Percentiles rank a stretch among this genome's conserved stretches.
Conservation (phyloP, 2,329 filamentous ascomycete genomes). For the Alternaria infectoria region DNA sequence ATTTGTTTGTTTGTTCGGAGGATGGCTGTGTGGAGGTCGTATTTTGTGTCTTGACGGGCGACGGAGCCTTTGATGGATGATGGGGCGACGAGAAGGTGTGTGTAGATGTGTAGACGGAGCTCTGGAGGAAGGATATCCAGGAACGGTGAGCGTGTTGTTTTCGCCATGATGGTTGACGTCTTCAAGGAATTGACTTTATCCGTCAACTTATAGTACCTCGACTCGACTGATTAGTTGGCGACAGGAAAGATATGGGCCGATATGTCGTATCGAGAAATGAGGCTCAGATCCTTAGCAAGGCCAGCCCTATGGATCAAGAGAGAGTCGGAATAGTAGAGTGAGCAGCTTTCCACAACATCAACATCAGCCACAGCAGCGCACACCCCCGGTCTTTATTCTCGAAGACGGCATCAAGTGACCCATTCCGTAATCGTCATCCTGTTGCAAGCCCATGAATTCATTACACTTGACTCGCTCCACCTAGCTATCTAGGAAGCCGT, state of each 20-base stretch:
- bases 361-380: slow-evolving; percentile 3
- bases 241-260: background rate
- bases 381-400: slow-evolving; percentile 12
- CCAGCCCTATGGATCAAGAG: background rate
- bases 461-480: slow-evolving; percentile 16
- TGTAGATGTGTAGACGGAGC: slow-evolving; percentile 39
- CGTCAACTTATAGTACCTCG: background rate
- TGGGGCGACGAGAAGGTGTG: slow-evolving; percentile 30
- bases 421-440: slow-evolving; percentile 7
- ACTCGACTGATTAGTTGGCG: background rate
- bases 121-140: slow-evolving; percentile 39
- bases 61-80: slow-evolving; percentile 27
- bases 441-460: slow-evolving; percentile 8
- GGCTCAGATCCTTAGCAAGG: slow-evolving; percentile 1
- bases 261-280: background rate
- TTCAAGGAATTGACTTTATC: background rate
- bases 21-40: slow-evolving; percentile 44
- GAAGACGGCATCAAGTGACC: slow-evolving; percentile 9
- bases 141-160: slow-evolving; percentile 20
- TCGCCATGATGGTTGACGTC: slow-evolving; percentile 2
- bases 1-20: slow-evolving; percentile 49
- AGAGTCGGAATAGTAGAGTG: background rate
- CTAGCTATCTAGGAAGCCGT: slow-evolving; percentile 14
- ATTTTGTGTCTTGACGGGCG: slow-evolving; percentile 28
- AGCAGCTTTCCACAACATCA: background rate